Evolutionary conservation across 257 asterid genomes (phyloP), one percentile per base, ranked within the genome.

Genomic region (Fraxinus anomala): DNA sequence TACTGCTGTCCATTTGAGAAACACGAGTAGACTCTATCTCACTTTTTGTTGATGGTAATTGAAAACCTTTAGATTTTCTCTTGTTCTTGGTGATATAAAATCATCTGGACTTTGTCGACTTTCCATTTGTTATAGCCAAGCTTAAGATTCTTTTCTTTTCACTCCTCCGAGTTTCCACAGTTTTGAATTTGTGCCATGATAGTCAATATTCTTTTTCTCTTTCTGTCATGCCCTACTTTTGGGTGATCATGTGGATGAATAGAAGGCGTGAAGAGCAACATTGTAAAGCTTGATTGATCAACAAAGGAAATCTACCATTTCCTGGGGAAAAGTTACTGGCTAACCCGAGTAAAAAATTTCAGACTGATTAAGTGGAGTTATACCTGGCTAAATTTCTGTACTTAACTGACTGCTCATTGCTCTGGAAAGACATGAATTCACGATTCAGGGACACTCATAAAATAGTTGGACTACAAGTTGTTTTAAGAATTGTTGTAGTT

Each of bases 221-320:
- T 68, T 13, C 9, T 30, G 31, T 30, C 31, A 59, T 59, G 23
- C 31, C 68, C 21, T 10, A 40, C 2, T 26, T 26, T 26, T 26
- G 28, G 28, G 28, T 26, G 28, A 26, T 26, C 28, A 26, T 26
- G 28, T 26, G 30, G 68, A 56, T 33, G 33, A 17, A 31, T 70
- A 31, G 56, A 54, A 51, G 42, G 13, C 17, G 6, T 19, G 68
- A 30, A 16, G 24, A 47, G 28, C 14, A 56, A 70, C 26, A n/a
- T 5, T 9, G 24, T 34, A 34, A 34, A 34, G 7, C 39, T 34
- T 34, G 39, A 34, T 34, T 34, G 39, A 28, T 19, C 96, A 93
- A 24, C 44, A 39, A 72, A 63, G 30, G 49, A 10, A 26, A 49
- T 9, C 24, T n/a, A 24, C 42, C 61, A 21, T 10, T 23, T 75